Percentiles rank a stretch among this genome's conserved stretches.
These are phyloP conservation scores for Eragrostis curvula DNA, from an alignment of 176 grass and related monocot genomes.

Conservation along the genomic window DNA sequence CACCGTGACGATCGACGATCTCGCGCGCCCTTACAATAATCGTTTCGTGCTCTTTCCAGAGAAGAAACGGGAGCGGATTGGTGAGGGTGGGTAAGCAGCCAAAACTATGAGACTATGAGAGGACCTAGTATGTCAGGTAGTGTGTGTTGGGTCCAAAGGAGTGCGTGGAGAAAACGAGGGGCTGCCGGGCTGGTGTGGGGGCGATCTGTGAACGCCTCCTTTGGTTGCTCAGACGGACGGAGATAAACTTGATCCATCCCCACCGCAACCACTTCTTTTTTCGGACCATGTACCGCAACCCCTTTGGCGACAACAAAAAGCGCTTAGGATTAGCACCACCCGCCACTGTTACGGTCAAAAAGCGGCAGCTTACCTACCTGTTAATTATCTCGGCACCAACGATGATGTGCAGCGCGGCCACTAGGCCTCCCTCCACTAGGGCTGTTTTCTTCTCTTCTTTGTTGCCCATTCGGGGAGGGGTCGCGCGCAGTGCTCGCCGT, in stretches of 20 bases:
- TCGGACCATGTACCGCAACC: neutral
- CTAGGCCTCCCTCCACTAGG: neutral
- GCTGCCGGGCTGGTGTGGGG: too few species aligned
- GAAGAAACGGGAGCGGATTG: neutral
- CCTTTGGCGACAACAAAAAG: neutral
- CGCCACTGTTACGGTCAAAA: constrained; percentile 19
- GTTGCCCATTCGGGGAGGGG: constrained; percentile 16
- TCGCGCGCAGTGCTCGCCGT: neutral
- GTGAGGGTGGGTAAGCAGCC: constrained; percentile 37
- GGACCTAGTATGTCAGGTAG: too few species aligned
- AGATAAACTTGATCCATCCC: neutral
- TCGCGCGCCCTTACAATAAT: neutral
- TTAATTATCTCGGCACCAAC: neutral
- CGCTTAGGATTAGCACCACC: neutral
- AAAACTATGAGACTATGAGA: neutral
- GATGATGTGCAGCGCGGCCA: neutral
- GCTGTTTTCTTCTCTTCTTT: neutral
- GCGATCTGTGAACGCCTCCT: too few species aligned
- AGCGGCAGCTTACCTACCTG: neutral
- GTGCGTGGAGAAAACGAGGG: constrained; percentile 49
- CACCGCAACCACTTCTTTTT: neutral
- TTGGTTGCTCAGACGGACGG: constrained; percentile 46
- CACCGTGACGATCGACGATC: neutral
- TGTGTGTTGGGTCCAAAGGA: constrained; percentile 5
- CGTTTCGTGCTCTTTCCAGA: neutral